Evolutionary conservation across 1,284 basidiomycete genomes (phyloP), one percentile per base, ranked within the genome.

Genomic region (Sporisorium iseilematis-ciliati): DNA sequence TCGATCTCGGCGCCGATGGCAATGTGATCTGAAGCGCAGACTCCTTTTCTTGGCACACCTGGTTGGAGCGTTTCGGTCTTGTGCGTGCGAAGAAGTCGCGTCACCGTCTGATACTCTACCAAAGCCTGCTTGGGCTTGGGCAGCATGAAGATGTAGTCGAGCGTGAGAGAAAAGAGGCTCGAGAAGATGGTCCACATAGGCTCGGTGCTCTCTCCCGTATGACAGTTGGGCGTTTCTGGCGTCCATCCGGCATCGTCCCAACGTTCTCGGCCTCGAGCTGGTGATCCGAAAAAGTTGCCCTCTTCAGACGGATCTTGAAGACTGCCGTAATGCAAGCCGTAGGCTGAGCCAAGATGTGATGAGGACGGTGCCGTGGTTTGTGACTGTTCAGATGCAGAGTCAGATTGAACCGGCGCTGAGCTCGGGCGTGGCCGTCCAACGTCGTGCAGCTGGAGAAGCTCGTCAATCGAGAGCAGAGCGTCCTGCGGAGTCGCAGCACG

Each of bases 11-110:
- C 84, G 45, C 89, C 90, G 11, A 97, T 88, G 1, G 92, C 91
- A 65, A 94, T 88, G 83, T 97, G 95, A 85, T 97, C 95, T 79
- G 92, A 94, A 11, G 92, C 92, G 75, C 91, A 92, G 26, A 95
- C 88, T 18, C 90, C 90, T 74, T 89, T 90, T 78, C 90, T 88
- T n/a, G 95, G 95, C 46, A 97, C 86, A 8, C 94, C 95, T 10
- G 88, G 88, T 7, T 88, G 88, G 10, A 97, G 88, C 54, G 91
- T 89, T 56, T 89, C 87, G n/a, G 88, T 88, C 20, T 80, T 82
- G 67, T 91, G 91, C 10, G 92, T 91, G 38, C 89, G 86, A 20
- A 94, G 89, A 14, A 95, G 86, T 21, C 90, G 88, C 4, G 87
- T 86, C 5, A 95, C 88, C 23, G 84, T 81, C 3, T 88, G 87